phyloP scores from a whole-genome alignment of 2,329 filamentous ascomycete species.

The Zalaria sp. region DNA sequence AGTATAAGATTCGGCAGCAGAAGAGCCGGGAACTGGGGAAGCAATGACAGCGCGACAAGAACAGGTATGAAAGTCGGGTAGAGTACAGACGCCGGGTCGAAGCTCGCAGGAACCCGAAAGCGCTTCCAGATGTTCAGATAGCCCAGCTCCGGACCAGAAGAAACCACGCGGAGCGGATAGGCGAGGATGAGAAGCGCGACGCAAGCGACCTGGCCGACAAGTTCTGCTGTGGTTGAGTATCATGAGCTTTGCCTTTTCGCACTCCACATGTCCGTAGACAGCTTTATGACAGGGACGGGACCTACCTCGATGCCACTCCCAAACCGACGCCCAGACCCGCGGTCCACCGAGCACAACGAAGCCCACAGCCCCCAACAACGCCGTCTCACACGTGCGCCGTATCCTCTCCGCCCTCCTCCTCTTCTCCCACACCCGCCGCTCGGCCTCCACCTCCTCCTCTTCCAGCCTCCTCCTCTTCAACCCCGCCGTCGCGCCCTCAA shows the following conservation, averaged over 20 bases:
- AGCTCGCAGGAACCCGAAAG: slow-evolving; percentile 55
- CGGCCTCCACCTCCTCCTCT: slow-evolving; percentile 28
- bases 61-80: slow-evolving; percentile 70
- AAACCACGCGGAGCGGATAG: slow-evolving; percentile 25
- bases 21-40: slow-evolving; percentile 43
- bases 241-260: no score
- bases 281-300: background rate
- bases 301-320: slow-evolving; percentile 26
- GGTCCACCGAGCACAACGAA: slow-evolving; percentile 27
- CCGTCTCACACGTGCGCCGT: slow-evolving; percentile 44
- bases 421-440: slow-evolving; percentile 61
- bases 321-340: slow-evolving; percentile 14
- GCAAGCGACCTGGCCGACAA: slow-evolving; percentile 23
- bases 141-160: slow-evolving; percentile 2
- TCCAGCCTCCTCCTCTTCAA: slow-evolving; percentile 20
- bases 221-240: slow-evolving; percentile 16
- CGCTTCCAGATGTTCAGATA: slow-evolving; percentile 8
- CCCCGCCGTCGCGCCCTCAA: slow-evolving; percentile 11
- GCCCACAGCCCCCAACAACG: slow-evolving; percentile 38
- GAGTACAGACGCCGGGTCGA: slow-evolving; percentile 82
- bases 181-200: slow-evolving; percentile 16
- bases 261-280: no score
- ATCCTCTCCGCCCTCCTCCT: slow-evolving; percentile 83
- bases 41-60: slow-evolving; percentile 62
- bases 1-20: slow-evolving; percentile 73